Percentiles rank a stretch among this genome's conserved stretches.
phyloP scores from a whole-genome alignment of 2,329 filamentous ascomycete species.

The Paradendryphiella salina region DNA sequence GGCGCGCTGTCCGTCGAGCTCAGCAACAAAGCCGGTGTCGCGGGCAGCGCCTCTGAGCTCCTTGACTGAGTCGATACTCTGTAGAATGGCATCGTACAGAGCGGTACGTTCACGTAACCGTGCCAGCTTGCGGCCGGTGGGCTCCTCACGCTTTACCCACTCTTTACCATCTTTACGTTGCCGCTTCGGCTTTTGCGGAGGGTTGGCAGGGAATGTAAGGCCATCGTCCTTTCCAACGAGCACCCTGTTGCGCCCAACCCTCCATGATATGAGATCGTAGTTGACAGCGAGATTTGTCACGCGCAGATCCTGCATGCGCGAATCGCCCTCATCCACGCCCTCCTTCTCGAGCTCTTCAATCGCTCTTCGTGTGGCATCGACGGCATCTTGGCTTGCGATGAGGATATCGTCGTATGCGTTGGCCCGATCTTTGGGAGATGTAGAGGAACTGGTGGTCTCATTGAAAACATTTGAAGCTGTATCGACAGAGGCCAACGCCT shows the following conservation, averaged over 20 bases:
- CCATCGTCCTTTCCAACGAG: constrained; percentile 84
- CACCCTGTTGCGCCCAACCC: constrained; percentile 88
- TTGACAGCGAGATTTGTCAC: constrained; percentile 92
- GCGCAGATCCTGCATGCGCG: constrained; percentile 87
- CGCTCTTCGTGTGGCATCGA: constrained; percentile 88
- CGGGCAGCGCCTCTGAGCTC: constrained; percentile 88
- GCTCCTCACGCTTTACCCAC: constrained; percentile 61
- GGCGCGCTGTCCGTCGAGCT: constrained; percentile 74
- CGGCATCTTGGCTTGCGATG: constrained; percentile 87
- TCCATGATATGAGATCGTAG: constrained; percentile 91
- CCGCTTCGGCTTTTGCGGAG: constrained; percentile 57
- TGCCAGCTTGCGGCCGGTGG: constrained; percentile 73
- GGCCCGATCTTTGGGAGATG: constrained; percentile 67
- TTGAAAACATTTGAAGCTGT: constrained; percentile 58
- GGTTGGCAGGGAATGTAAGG: constrained; percentile 59
- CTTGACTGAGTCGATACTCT: constrained; percentile 87
- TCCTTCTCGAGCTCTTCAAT: constrained; percentile 89
- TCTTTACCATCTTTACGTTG: constrained; percentile 55
- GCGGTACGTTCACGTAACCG: constrained; percentile 84
- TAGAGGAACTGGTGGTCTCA: constrained; percentile 47
- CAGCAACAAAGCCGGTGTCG: constrained; percentile 73
- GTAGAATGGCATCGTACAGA: constrained; percentile 86
- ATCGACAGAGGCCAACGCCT: constrained; percentile 73
- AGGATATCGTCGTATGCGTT: constrained; percentile 90
- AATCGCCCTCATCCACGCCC: constrained; percentile 79